Base-by-base conservation (phyloP, 148 eudicot genomes). In the Rhododendron henanense region DNA sequence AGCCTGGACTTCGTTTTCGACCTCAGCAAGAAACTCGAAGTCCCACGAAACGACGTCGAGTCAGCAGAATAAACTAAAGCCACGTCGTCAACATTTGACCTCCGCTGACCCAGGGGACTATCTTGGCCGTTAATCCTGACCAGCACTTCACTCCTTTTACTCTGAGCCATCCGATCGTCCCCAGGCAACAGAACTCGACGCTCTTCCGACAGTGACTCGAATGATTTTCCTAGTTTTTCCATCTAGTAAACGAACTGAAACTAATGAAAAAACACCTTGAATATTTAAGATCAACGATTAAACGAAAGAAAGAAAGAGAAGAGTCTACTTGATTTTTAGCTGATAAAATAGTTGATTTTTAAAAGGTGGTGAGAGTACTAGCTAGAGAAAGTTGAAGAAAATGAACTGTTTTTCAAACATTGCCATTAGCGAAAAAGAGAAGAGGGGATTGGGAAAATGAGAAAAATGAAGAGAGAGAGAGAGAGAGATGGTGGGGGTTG, bases 171-270 rank as follows among this genome's bases (percentile, higher is more conserved):
- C 59, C 86, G 84, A 33, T 88, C 88, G 67, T 53, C 88, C 25
- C 87, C 85, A 3, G 87, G 88, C 31, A 91, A 57, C 31, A 85
- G 91, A 1, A 89, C 48, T 28, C n/a, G 89, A 6, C 85, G 87
- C 61, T 93, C 96, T 85, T 83, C 77, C 4, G 78, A 14, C 57
- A n/a, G 18, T 44, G 89, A 85, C 78, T 88, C 85, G 79, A 88
- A 85, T 37, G 89, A 82, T 48, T 77, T 88, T 65, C 83, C 83
- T 21, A 82, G 85, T 55, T 83, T 82, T 28, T 85, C 87, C 89
- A 88, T 88, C 59, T 48, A 25, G 4, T 6, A 1, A 71, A 33
- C 5, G 6, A 21, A 63, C 8, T n/a, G 7, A 75, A 39, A 9
- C 1, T 41, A 41, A 41, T 39, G 5, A 37, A 39, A 75, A 9